phyloP scores from a whole-genome alignment of 495 filamentous ascomycete genomes.

The Penicillium steckii region DNA sequence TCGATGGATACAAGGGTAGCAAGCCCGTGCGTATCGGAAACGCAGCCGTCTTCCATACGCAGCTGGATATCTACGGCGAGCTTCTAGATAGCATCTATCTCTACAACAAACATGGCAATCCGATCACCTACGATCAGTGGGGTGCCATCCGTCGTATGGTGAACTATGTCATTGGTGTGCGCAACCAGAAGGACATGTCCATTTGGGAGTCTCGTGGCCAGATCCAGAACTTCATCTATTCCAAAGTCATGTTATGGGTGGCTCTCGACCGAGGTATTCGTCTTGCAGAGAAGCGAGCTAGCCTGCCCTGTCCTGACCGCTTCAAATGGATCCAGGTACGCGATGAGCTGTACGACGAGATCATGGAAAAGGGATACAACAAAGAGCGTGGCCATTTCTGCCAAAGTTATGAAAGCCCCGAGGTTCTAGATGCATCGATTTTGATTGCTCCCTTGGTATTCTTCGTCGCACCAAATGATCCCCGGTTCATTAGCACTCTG shows the following conservation, averaged over 20 bases:
- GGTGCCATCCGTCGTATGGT: conserved; percentile 57
- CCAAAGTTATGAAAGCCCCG: conserved; percentile 68
- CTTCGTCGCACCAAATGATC: conserved; percentile 72
- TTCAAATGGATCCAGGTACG: conserved; percentile 58
- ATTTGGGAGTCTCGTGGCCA: conserved; percentile 76
- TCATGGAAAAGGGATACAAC: conserved; percentile 71
- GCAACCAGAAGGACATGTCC: conserved; percentile 66
- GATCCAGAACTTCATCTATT: conserved; percentile 72
- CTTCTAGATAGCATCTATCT: conserved; percentile 74
- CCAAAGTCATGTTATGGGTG: conserved; percentile 76
- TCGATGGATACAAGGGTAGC: conserved; percentile 66
- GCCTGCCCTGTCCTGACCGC: conserved; percentile 65
- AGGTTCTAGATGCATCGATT: conserved; percentile 67
- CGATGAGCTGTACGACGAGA: conserved; percentile 67
- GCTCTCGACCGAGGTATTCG: conserved; percentile 70
- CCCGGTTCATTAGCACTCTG: conserved; percentile 66
- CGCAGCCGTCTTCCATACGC: conserved; percentile 69
- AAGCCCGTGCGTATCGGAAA: conserved; percentile 73
- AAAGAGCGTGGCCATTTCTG: conserved; percentile 61
- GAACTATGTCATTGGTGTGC: conserved; percentile 45
- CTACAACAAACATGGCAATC: conserved; percentile 76
- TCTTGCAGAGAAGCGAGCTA: conserved; percentile 64
- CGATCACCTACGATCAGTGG: conserved; percentile 72
- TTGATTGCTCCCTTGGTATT: conserved; percentile 73
- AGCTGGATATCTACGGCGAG: conserved; percentile 76